These are phyloP conservation scores for Psilocybe cubensis DNA, from an alignment of 768 basidiomycete species.

Conservation along the genomic window DNA sequence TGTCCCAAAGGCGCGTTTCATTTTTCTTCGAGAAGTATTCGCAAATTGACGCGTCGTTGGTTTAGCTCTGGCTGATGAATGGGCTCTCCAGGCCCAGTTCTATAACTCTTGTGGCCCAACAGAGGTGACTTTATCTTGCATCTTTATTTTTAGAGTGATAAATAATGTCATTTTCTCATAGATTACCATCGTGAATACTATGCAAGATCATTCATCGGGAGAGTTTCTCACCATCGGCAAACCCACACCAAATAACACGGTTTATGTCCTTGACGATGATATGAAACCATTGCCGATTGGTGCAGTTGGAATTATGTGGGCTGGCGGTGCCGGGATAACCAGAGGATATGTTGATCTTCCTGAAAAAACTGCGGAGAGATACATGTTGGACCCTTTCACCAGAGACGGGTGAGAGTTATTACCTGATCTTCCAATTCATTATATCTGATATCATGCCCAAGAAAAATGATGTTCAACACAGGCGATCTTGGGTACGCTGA, in stretches of 20 bases:
- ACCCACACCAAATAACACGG: conserved; percentile 57
- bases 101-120: conserved; percentile 62
- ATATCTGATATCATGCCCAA: conserved; percentile 9
- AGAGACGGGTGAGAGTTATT: conserved; percentile 43
- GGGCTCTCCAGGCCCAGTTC: conserved; percentile 47
- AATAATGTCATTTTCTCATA: conserved; percentile 18
- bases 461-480: conserved; percentile 64
- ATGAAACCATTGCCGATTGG: conserved; percentile 39
- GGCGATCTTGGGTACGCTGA: conserved; percentile 52
- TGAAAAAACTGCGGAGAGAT: conserved; percentile 56
- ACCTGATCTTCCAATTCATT: not conserved
- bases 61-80: conserved; percentile 44
- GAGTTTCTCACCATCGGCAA: conserved; percentile 49
- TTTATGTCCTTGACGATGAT: conserved; percentile 44
- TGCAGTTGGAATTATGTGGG: conserved; percentile 57
- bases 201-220: conserved; percentile 48
- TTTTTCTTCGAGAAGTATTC: not conserved
- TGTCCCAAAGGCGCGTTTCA: conserved; percentile 49
- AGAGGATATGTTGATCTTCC: conserved; percentile 60
- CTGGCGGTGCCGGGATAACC: conserved; percentile 61
- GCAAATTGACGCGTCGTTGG: not conserved
- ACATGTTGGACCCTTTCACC: conserved; percentile 52
- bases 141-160: not conserved
- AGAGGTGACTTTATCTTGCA: conserved; percentile 38
- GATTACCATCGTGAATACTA: conserved; percentile 63